Base-by-base conservation (phyloP, 345 rosid genomes). In the Atalantia buxifolia region DNA sequence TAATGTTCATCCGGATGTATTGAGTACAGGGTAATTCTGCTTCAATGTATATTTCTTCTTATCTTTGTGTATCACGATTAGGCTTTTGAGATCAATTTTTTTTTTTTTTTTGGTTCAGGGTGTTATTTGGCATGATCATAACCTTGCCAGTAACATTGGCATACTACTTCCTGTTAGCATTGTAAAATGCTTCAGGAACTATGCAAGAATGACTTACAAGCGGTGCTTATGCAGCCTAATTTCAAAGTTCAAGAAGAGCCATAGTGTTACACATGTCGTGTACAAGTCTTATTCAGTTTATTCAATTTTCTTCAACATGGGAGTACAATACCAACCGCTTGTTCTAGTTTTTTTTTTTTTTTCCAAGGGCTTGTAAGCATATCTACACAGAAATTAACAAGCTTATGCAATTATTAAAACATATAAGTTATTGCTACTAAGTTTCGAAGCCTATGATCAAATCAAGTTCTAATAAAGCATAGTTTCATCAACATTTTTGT, bases 101-200 rank as follows among this genome's bases (percentile, higher is more conserved):
- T 13, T 45, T 2, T 60, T 73, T 66, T 57, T 21, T 35, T 63
- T 64, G 16, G 48, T 81, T 63, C 97, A 93, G 97, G 92, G 93
- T 95, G 27, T 82, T 90, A 2, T 89, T 91, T 78, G 98, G 99
- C 50, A 85, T 95, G 92, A 80, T 95, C 30, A 80, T 95, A 81
- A 84, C 94, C n/a, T 80, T 95, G 79, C 99, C 98, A 25, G 82
- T 89, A 76, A 88, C 88, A 30, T 70, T 95, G 89, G 88, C 83
- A 50, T 95, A 95, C 86, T 92, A 92, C 85, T 88, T 89, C 77
- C 63, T 92, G 25, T 80, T 95, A 76, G 92, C 89, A 75, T 64
- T 93, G 50, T 93, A 87, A 87, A 79, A 64, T 63, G 48, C 62
- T 33, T 13, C 13, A 21, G 33, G 33, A 69, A 42, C 6, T 9